Base-by-base conservation (phyloP, 2,329 filamentous ascomycete species). In the Xylariaceae sp. region DNA sequence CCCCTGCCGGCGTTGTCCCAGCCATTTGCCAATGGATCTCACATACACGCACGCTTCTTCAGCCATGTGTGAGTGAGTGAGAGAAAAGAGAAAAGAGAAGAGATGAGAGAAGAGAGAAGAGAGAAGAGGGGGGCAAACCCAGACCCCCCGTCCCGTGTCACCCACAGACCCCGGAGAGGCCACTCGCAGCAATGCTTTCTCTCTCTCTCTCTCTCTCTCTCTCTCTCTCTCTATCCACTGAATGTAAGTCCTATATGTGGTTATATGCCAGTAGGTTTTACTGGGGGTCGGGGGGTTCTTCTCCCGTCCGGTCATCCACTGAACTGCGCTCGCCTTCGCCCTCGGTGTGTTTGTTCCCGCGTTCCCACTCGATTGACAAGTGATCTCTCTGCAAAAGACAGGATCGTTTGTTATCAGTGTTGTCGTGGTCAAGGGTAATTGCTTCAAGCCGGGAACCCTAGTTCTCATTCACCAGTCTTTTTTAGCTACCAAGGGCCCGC, bases 171-270 rank as follows among this genome's bases (percentile, higher is more conserved):
- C 48, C 45, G 47, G 49, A 40, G 54, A 57, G 48, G 49, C 42
- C 57, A 54, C 57, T 59, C 49, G 47, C 57, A 54, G 51, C 57
- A 56, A 27, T 31, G 43, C 35, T 45, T 39, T 47, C 53, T 46
- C 19, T 37, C 19, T 19, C 19, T 19, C 19, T 19, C 19, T 19
- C 19, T 19, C 19, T 19, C 19, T 19, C 19, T 19, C 19, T 19
- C 19, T 19, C 19, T 19, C 19, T 19, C 19, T 19, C 19, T 19
- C 19, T 19, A 19, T 19, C 19, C 19, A 19, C 19, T 19, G 19
- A 19, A 19, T 19, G 19, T 19, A 19, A 43, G 32, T 31, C 48
- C 39, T 8, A 43, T 19, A 53, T 41, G 19, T 44, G 31, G 50
- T 35, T 41, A 40, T 45, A 49, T 41, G 31, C 47, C 43, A 50